Conservation (phyloP, 768 basidiomycete genomes). For the Kwoniella botswanensis region DNA sequence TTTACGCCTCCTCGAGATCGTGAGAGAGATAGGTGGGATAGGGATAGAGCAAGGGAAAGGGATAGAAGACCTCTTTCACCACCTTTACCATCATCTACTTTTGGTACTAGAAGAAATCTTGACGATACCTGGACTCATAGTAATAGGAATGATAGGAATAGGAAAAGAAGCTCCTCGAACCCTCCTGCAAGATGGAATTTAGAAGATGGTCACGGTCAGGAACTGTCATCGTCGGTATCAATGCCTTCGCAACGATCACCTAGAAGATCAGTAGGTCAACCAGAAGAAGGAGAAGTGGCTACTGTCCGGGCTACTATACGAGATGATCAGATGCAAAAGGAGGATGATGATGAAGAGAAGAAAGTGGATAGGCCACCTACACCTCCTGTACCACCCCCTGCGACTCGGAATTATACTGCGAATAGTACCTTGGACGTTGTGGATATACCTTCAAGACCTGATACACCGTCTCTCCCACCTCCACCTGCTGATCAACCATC, state of each 20-base stretch:
- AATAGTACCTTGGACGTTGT: neutral
- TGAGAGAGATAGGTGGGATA: slow-evolving; percentile 25
- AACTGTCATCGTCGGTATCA: too few relatives aligned
- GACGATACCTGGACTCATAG: slow-evolving; percentile 13
- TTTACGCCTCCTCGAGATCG: slow-evolving; percentile 13
- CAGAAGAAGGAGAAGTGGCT: slow-evolving; percentile 21
- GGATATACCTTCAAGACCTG: slow-evolving; percentile 14
- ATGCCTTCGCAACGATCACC: slow-evolving; percentile 4
- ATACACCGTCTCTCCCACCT: slow-evolving; percentile 14
- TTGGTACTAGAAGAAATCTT: slow-evolving; percentile 1
- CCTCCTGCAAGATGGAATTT: slow-evolving; percentile 21
- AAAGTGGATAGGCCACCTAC: slow-evolving; percentile 22
- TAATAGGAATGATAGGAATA: neutral
- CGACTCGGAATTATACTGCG: neutral
- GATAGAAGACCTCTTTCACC: slow-evolving; percentile 11
- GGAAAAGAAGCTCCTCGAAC: slow-evolving; percentile 20
- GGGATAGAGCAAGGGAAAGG: slow-evolving; percentile 12
- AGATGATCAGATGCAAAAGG: neutral
- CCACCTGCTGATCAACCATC: neutral
- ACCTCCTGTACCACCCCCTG: slow-evolving; percentile 22
- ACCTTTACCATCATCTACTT: slow-evolving; percentile 1
- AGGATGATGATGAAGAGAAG: neutral
- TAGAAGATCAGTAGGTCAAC: neutral
- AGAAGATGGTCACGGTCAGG: neutral
- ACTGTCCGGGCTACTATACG: neutral